Base-by-base conservation (phyloP, 495 filamentous ascomycete genomes). In the Pyrenopolyporus hunteri region DNA sequence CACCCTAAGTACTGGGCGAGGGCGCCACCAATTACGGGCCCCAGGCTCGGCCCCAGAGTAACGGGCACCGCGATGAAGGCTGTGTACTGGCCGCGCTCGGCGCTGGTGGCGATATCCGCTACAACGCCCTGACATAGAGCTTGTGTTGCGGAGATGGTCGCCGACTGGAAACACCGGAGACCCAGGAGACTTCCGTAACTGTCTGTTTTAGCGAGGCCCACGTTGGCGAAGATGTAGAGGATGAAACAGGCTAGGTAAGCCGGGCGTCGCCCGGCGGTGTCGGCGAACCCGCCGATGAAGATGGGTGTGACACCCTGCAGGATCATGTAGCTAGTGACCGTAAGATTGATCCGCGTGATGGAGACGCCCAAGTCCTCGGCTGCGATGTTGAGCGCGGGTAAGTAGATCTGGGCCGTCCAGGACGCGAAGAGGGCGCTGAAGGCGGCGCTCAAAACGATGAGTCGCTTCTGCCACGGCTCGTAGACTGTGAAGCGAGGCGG, bases 341-440 rank as follows among this genome's bases (percentile, higher is more conserved):
- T 84, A 19, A 90, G 70, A 64, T 88, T 89, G 63, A 88, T 83
- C 33, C 82, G 64, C 0, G 76, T 70, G 11, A 69, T 63, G 1
- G 80, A 80, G 19, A 86, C 78, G 16, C 79, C 19, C 52, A 87
- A 76, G 43, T 84, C 79, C 0, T 67, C 29, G 0, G 83, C 76
- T 3, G 89, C 68, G 0, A 75, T 75, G 26, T 78, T 82, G 43
- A 92, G 73, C 0, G 87, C 84, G 2, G 88, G 88, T 45, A 88
- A 85, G 70, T 93, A 93, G 59, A 92, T 90, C 26, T 75, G 70
- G 0, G 86, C 84, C 3, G 85, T 85, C 31, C 90, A 71, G 0
- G 88, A 87, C 0, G 88, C 89, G 76, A 89, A 88, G 63, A 89
- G 84, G 10, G 84, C 81, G 19, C 76, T 80, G 48, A 81, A 70